These are phyloP conservation scores for Sphagnum fallax DNA, from an alignment of 228 moss, liverwort and hornwort species.

Conservation along the genomic window DNA sequence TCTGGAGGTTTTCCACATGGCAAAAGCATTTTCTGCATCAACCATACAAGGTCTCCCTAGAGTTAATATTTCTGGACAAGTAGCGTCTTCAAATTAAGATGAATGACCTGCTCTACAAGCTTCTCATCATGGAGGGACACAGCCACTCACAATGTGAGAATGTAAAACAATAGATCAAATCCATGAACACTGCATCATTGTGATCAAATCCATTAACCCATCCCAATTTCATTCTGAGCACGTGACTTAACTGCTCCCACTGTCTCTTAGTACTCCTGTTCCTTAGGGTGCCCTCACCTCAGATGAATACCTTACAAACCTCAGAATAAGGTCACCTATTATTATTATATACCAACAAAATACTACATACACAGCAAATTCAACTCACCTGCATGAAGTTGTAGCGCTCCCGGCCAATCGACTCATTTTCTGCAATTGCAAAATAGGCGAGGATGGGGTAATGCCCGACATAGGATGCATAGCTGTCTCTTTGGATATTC, in stretches of 20 bases:
- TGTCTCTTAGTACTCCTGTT: background rate
- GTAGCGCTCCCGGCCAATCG: slow-evolving; percentile 82
- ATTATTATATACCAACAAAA: background rate
- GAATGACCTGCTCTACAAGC: too few relatives aligned
- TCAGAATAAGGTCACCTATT: background rate
- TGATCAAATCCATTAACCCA: background rate
- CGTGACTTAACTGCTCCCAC: background rate
- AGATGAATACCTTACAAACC: background rate
- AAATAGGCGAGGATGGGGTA: slow-evolving; percentile 76
- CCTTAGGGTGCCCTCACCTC: background rate
- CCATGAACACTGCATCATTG: background rate
- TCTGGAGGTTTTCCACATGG: slow-evolving; percentile 96
- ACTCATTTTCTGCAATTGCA: slow-evolving; percentile 93
- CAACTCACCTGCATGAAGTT: slow-evolving; percentile 80
- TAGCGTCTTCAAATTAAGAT: too few relatives aligned
- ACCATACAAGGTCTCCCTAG: background rate
- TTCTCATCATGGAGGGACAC: too few relatives aligned
- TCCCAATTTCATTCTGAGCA: background rate
- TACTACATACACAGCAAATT: too few relatives aligned
- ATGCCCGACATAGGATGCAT: slow-evolving; percentile 89
- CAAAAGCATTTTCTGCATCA: slow-evolving; percentile 76
- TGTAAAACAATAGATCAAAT: background rate
- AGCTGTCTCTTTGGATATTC: slow-evolving; percentile 92
- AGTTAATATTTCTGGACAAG: background rate
- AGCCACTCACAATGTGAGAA: too few relatives aligned